A percentile compares a stretch with the other conserved stretches of the same genome.
Evolutionary conservation across 2,329 filamentous ascomycete genomes (phyloP).

Genomic region (Xylaria sp.): DNA sequence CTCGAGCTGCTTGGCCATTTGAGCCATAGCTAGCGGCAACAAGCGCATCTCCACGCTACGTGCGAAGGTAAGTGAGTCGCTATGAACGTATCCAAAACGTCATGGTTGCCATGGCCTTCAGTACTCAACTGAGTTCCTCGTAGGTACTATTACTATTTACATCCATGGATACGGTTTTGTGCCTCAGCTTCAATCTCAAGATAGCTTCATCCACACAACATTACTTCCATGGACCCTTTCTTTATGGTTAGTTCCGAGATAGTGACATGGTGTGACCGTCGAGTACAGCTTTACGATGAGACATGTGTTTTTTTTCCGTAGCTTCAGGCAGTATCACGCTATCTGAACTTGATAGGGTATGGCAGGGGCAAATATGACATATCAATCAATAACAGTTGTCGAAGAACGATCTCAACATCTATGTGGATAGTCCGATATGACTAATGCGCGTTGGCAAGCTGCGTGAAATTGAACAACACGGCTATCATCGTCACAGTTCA

Average conservation of each 20-base stretch:
- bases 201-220: neutral
- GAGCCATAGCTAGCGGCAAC: conserved; percentile 11
- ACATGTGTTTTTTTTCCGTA: neutral
- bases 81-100: neutral
- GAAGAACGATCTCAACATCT: conserved; percentile 12
- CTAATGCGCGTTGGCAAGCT: conserved; percentile 35
- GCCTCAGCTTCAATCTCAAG: neutral
- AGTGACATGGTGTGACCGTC: neutral
- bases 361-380: conserved; percentile 29
- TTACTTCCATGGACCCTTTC: neutral
- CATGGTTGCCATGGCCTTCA: neutral
- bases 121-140: neutral
- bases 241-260: neutral
- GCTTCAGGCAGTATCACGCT: conserved; percentile 8
- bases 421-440: conserved; percentile 24
- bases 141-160: neutral
- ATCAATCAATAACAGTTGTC: conserved; percentile 21
- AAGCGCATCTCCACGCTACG: conserved; percentile 10
- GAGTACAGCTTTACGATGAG: conserved; percentile 5
- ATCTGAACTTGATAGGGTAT: conserved; percentile 9
- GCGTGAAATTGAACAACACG: conserved; percentile 22
- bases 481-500: conserved; percentile 9
- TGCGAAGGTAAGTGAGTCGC: conserved; percentile 11
- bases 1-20: conserved; percentile 1
- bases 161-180: neutral